Conservation (phyloP, 139 green algal species). For the Tetraselmis chui region DNA sequence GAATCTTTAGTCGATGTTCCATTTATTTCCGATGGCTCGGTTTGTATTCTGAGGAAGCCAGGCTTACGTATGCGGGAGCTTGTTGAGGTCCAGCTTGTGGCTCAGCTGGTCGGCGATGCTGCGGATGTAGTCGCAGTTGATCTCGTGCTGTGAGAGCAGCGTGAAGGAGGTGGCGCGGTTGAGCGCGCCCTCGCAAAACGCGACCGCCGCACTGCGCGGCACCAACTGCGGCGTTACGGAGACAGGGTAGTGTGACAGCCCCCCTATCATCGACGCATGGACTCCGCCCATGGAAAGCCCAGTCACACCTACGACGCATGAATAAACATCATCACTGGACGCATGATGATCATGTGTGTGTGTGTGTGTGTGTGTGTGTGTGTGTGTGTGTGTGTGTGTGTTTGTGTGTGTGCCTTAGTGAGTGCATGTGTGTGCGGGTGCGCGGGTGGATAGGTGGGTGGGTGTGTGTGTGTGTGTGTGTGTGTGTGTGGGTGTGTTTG, state of each 20-base stretch:
- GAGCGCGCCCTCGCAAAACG: conserved; percentile 72
- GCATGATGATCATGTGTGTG: no score
- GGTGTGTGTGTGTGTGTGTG: no score
- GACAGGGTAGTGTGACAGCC: conserved; percentile 53
- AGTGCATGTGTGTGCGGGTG: no score
- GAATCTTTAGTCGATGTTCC: no score
- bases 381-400: no score
- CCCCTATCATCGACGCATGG: conserved; percentile 74
- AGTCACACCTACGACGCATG: conserved; percentile 44
- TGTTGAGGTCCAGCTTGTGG: conserved; percentile 3
- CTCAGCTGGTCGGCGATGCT: neutral
- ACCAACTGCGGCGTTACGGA: conserved; percentile 58
- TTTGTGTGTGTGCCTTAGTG: no score
- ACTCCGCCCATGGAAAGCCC: conserved; percentile 86
- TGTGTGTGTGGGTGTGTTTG: no score
- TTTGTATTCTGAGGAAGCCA: neutral
- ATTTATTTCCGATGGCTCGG: no score
- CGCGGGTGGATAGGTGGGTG: no score
- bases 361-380: no score
- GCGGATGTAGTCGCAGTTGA: neutral
- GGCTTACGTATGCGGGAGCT: conserved; percentile 15
- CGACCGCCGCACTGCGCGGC: conserved; percentile 60
- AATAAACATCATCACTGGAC: no score
- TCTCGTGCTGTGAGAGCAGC: conserved; percentile 10
- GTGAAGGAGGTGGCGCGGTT: conserved; percentile 44